Evolutionary conservation across 192 early-diverging fungal species (phyloP), one percentile per base, ranked within the genome.

Genomic region (Backusella morwellensis): DNA sequence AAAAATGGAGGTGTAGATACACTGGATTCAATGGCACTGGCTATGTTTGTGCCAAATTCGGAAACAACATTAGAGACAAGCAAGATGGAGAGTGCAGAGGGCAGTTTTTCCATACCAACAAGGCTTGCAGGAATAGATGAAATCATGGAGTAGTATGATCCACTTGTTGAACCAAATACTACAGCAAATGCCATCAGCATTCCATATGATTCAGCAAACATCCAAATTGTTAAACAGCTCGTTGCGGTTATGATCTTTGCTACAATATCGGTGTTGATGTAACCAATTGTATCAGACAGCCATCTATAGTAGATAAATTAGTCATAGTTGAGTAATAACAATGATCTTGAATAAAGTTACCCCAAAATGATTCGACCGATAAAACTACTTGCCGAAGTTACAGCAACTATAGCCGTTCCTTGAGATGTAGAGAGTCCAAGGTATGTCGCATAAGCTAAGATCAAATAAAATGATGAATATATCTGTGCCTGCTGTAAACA

Each of bases 21-120:
- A 54, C 74, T 80, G 6, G 70, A 9, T 73, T 82, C 76, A 1
- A 82, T 75, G 5, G 77, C 81, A 56, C 74, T 68, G 8, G 81
- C 77, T 12, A 82, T 82, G 68, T 77, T 73, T 15, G 77, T 69
- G 8, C 74, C 77, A 35, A 82, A 82, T 6, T 75, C 74, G 17
- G 81, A 44, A 15, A 78, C 47, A 15, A 76, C 38, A 52, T 80
- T 80, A 29, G 44, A 73, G 3, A 80, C 50, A 4, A 80, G 44
- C 9, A 80, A 35, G 3, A 76, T 26, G 4, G 79, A 80, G 3
- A 80, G 63, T 6, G 56, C 75, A 26, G 75, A 73, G 12, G 74
- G 70, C 17, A 75, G 73, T 12, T 68, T 72, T 21, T 80, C 75
- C 41, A 72, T 42, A 15, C 75, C 75, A 50, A 73, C n/a, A 32